Base-by-base conservation (phyloP, 2,329 filamentous ascomycete genomes). In the Paraphoma sp. region DNA sequence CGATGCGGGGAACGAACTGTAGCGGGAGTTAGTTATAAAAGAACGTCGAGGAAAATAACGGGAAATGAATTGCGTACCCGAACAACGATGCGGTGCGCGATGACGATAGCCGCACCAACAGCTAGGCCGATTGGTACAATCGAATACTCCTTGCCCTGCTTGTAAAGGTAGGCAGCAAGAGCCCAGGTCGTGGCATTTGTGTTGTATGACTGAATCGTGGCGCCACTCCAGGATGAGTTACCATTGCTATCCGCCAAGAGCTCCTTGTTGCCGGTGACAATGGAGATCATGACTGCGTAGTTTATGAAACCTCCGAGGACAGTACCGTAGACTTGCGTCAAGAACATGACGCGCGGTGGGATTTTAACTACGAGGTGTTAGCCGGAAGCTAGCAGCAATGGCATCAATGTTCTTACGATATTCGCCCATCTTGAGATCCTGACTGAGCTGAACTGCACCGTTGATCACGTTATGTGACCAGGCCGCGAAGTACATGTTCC, bases 401-500 rank as follows among this genome's bases (percentile, higher is more conserved):
- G 7, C 0, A 17, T 16, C 29, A 7, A 2, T 18, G 17, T n/a
- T 51, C 53, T 6, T 56, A 56, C 53, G 54, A 18, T 63, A 63
- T 30, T 63, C 57, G 9, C 57, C 60, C 11, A 63, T 33, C 36
- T 63, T 63, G 4, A 63, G 48, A 8, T 63, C 60, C 54, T 54
- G 58, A 11, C 57, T 56, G 41, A 63, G 57, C 40, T 60, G 57
- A 2, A 63, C 46, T 4, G 60, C 30, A 16, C 54, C 48, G 10
- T 50, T 56, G 41, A 58, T 58, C 12, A 63, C 60, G 38, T 63
- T 60, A 40, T 63, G 60, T 3, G 54, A 58, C 57, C 57, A 63
- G 14, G 57, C 54, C 8, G 60, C 57, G 29, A 60, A 63, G 42
- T 63, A 63, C 60, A 63, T 58, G 42, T 63, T 63, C 14, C 60